Conservation (phyloP, 345 rosid genomes). For the Viola odorata region DNA sequence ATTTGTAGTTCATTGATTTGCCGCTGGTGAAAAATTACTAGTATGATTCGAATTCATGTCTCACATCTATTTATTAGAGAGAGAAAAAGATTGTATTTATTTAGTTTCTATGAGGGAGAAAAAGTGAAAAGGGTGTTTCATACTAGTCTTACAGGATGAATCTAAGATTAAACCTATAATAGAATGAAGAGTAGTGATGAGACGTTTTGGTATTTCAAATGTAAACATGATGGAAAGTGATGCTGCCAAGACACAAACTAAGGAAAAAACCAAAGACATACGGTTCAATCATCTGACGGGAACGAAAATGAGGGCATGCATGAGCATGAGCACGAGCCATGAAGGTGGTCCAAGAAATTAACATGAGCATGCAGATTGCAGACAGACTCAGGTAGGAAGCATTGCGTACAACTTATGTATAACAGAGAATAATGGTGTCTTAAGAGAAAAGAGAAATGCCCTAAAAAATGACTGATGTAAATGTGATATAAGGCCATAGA, state of each 20-base stretch:
- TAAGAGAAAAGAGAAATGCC: neutral
- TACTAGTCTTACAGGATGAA: no score
- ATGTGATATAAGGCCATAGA: neutral
- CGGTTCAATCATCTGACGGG: neutral
- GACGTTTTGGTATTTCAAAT: neutral
- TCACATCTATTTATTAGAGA: no score
- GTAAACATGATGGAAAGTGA: neutral
- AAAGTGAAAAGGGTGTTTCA: no score
- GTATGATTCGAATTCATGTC: no score
- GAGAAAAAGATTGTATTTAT: no score
- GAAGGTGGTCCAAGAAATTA: neutral
- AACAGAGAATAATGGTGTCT: neutral
- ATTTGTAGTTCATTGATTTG: no score
- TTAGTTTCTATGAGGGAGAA: no score
- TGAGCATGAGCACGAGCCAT: neutral
- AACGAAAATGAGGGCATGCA: neutral
- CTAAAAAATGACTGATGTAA: constrained; percentile 1
- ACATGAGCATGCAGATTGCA: neutral
- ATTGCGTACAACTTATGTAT: neutral
- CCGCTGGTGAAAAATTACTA: no score
- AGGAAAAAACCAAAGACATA: neutral
- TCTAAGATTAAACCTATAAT: neutral
- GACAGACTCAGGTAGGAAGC: neutral
- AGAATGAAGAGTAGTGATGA: neutral
- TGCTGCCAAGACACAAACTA: no score